A percentile compares a stretch with the other conserved stretches of the same genome.
phyloP scores from a whole-genome alignment of 83 land plant genomes.

The Thuja plicata region DNA sequence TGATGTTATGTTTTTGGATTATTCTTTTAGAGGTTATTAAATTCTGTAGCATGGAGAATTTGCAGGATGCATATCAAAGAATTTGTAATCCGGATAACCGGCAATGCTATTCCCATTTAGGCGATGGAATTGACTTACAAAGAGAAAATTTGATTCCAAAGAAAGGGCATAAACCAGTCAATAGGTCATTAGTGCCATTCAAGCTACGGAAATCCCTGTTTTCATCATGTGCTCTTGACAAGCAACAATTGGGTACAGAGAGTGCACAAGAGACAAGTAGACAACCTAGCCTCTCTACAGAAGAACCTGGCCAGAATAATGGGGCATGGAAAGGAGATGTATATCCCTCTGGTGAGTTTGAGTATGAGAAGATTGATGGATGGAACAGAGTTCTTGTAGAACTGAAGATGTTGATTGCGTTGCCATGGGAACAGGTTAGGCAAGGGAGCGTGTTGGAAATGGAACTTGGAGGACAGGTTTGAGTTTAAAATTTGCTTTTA shows the following conservation, averaged over 20 bases:
- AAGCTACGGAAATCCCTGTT: neutral
- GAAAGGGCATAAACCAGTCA: neutral
- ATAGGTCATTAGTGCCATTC: neutral
- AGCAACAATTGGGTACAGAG: neutral
- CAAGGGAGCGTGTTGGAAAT: slow-evolving; percentile 83
- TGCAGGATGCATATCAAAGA: neutral
- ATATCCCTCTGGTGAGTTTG: slow-evolving; percentile 81
- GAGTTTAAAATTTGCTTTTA: neutral
- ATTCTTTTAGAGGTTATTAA: neutral
- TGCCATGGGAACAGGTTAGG: slow-evolving; percentile 88
- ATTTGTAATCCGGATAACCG: neutral
- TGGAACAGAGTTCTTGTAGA: slow-evolving; percentile 65
- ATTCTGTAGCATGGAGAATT: neutral
- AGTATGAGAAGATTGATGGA: slow-evolving; percentile 37
- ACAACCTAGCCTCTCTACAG: slow-evolving; percentile 1
- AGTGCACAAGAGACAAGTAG: neutral
- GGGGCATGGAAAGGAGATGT: slow-evolving; percentile 20
- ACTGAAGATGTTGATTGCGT: slow-evolving; percentile 74
- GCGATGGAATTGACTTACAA: neutral
- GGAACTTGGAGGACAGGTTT: slow-evolving; percentile 81
- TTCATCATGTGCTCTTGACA: slow-evolving; percentile 1
- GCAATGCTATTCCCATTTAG: neutral
- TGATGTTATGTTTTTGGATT: neutral
- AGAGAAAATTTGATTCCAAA: neutral
- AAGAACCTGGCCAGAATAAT: neutral